phyloP scores from a whole-genome alignment of 2,329 filamentous ascomycete genomes.

The Xylaria arbuscula region DNA sequence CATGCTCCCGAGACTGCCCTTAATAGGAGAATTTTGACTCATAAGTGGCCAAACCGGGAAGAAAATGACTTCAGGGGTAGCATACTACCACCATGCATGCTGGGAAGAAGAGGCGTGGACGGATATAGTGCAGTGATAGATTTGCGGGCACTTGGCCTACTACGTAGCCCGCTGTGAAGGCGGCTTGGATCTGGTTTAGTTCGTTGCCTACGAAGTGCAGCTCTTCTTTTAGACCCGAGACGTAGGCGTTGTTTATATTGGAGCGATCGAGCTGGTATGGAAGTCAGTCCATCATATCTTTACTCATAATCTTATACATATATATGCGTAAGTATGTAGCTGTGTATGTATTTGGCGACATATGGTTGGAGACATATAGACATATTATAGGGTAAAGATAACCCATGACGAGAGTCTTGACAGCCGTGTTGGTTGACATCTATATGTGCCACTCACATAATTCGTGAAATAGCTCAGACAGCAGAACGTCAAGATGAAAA shows the following conservation, averaged over 20 bases:
- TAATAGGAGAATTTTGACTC: too few relatives aligned
- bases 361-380: too few relatives aligned
- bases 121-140: constrained; percentile 70
- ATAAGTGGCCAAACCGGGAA: too few relatives aligned
- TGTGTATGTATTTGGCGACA: too few relatives aligned
- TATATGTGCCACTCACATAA: constrained; percentile 54
- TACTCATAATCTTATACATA: background rate
- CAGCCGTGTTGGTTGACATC: background rate
- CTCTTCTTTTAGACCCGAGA: constrained; percentile 65
- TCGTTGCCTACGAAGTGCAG: constrained; percentile 60
- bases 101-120: constrained; percentile 72
- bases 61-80: too few relatives aligned
- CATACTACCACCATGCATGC: constrained; percentile 69
- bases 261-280: constrained; percentile 58
- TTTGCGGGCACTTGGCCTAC: constrained; percentile 72
- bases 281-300: background rate
- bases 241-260: constrained; percentile 66
- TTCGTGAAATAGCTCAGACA: constrained; percentile 68
- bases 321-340: background rate
- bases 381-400: too few relatives aligned
- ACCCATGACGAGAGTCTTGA: background rate
- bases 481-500: constrained; percentile 73
- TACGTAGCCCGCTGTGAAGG: constrained; percentile 58
- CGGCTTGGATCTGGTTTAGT: constrained; percentile 65
- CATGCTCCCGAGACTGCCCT: too few relatives aligned